Evolutionary conservation across 1,284 basidiomycete genomes (phyloP), one percentile per base, ranked within the genome.

Genomic region (Pascua guehoae): DNA sequence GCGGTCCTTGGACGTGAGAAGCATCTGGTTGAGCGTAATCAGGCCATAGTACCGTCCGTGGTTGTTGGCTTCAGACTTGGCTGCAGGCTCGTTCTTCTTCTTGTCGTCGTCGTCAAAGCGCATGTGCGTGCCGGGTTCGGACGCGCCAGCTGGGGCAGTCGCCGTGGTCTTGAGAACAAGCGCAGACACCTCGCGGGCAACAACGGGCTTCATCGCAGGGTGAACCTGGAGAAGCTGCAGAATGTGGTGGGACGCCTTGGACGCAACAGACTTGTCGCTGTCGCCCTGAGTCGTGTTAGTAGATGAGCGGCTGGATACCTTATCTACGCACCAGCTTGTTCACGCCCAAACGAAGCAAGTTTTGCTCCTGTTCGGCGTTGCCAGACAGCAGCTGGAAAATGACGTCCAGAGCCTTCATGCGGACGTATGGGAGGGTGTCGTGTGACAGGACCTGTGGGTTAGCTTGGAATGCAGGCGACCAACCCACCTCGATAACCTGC

Each of bases 341-440:
- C 48, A 93, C 91, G 15, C 98, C 85, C 8, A 98, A 80, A 24
- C 89, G 85, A 8, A 98, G 83, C 47, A 98, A 79, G 77, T 98
- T 98, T 69, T 97, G 92, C 73, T 98, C 96, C 76, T 99, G 96
- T 73, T 99, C 96, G 0, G 94, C 88, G 67, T 94, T 94, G 62
- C 88, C 89, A 24, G 86, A 84, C 9, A 99, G 84, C 1, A 98
- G 83, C 42, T 85, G 86, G 75, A 82, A 87, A 52, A 91, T 86
- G 61, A 92, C 81, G 24, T 81, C 73, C 63, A 92, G 81, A 7
- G 88, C 82, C 76, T 92, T 90, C 1, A 84, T 90, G 50, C 93
- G 86, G 53, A 96, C 87, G 68, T 96, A 98, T 2, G 86, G 81
- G 2, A 98, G 83, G 0, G 91, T 86, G 72, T 98, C 95, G 59